Percentiles rank a stretch among this genome's conserved stretches.
These are phyloP conservation scores for Fusarium citri DNA, from an alignment of 2,329 filamentous ascomycete genomes.

Conservation along the genomic window DNA sequence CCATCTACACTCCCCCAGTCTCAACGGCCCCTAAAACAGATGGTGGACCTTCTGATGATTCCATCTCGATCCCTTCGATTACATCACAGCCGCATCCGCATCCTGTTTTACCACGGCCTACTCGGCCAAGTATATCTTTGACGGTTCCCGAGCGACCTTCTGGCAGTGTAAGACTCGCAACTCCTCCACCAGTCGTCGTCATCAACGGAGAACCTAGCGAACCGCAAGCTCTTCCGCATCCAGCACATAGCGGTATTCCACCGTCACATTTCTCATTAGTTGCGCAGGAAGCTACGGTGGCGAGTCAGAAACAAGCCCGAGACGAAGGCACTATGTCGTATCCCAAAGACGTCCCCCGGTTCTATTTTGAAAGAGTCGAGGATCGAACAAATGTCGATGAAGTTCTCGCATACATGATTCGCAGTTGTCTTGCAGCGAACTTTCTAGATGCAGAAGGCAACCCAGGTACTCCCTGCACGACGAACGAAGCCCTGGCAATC, in stretches of 20 bases:
- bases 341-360: slow-evolving; percentile 42
- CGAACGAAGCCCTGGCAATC: slow-evolving; percentile 67
- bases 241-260: slow-evolving; percentile 5
- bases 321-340: slow-evolving; percentile 7
- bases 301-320: slow-evolving; percentile 13
- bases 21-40: slow-evolving; percentile 3
- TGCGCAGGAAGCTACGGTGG: slow-evolving; percentile 27
- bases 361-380: slow-evolving; percentile 52
- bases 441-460: slow-evolving; percentile 65
- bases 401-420: slow-evolving; percentile 67
- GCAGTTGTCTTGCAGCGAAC: slow-evolving; percentile 60
- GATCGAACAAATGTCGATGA: slow-evolving; percentile 68
- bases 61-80: slow-evolving; percentile 18
- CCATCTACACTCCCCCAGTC: slow-evolving; percentile 12
- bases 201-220: slow-evolving; percentile 35
- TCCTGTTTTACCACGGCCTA: slow-evolving; percentile 41
- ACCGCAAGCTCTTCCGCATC: not conserved
- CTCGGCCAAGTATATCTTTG: slow-evolving; percentile 55
- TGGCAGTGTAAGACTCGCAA: slow-evolving; percentile 71
- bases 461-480: slow-evolving; percentile 55
- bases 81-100: slow-evolving; percentile 26
- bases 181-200: slow-evolving; percentile 58
- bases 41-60: slow-evolving; percentile 5
- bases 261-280: slow-evolving; percentile 38
- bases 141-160: slow-evolving; percentile 64